Base-by-base conservation (phyloP, 768 basidiomycete species). In the Leccinellum luteum region DNA sequence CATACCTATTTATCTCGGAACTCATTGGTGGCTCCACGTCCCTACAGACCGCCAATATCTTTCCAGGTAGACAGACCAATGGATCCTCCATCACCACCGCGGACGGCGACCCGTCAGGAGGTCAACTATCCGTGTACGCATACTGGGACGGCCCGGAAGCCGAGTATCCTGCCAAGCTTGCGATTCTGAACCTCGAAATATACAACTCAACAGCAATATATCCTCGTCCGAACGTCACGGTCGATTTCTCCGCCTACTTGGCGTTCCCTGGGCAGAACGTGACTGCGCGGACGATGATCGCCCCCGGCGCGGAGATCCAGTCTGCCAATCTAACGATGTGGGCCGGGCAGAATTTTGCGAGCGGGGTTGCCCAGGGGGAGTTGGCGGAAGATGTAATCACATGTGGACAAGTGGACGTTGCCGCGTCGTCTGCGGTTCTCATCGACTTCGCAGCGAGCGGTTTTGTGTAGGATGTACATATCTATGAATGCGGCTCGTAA, bases 21-120 rank as follows among this genome's bases (percentile, higher is more conserved):
- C 69, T 80, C 3, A 71, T 82, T n/a, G 79, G 77, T 2, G 65
- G 65, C 21, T 82, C 80, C 3, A 77, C 71, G 31, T 70, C 75
- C 7, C 68, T 79, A 10, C 76, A 71, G 34, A 76, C 81, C 13
- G 69, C 79, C 27, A 82, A 82, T 61, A 69, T 83, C 13, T 84
- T 76, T 58, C 82, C 80, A 3, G 80, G 80, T 8, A 69, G 80
- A 60, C 80, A 83, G 62, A 63, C 69, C 19, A 81, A 83, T 55
- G 81, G 80, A 15, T 82, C 82, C 0, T 76, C 77, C 13, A 79
- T 81, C 57, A 83, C 81, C 12, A 81, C 81, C 0, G 77, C 74
- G 30, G 71, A 78, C 3, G 81, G 81, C 0, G 81, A 82, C 58
- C 59, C 63, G n/a, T 79, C 79, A 3, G 68, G 73, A 12, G 79